Evolutionary conservation across 345 rosid genomes (phyloP), one percentile per base, ranked within the genome.

Genomic region (Viola odorata): DNA sequence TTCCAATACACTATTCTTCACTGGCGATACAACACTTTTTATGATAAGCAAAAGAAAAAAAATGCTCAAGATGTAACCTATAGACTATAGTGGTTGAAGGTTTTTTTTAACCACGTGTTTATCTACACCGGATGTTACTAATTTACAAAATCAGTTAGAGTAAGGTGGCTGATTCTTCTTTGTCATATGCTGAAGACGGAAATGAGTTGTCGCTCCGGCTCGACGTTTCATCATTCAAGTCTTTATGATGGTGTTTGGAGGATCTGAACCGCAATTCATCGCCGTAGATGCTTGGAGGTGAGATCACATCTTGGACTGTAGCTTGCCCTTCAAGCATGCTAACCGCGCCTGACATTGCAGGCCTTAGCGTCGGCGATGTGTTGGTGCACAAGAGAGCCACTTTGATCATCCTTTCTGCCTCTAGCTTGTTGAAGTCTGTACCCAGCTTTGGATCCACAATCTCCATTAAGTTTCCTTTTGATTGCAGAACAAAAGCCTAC

Each of bases 401-500:
- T 77, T 79, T 79, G 45, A 92, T 79, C 83, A 92, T 72, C 62
- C 79, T 68, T 81, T 68, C 63, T 45, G 91, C 96, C 72, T 89
- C 96, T 55, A 72, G 57, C 71, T 77, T 75, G 4, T 85, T 61
- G 64, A 73, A 85, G 16, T 68, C 40, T 37, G 83, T 73, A 62
- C 91, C 90, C 0, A 92, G 94, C 58, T 40, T 64, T 3, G 81
- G 83, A 72, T 89, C 98, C 57, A 92, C 95, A 0, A 92, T 90
- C 57, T 89, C 91, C 1, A 89, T 75, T 14, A 92, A 87, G 67
- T 80, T 92, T 49, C 96, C 98, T 82, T 87, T 89, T 69, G 87
- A 96, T 85, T 87, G 96, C 75, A 79, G 81, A 16, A 92, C 96
- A 60, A 83, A 89, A 38, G 98, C 98, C 98, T 86, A 41, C 38